phyloP scores from a whole-genome alignment of 768 basidiomycete species.

The Tricholoma saponaceum region DNA sequence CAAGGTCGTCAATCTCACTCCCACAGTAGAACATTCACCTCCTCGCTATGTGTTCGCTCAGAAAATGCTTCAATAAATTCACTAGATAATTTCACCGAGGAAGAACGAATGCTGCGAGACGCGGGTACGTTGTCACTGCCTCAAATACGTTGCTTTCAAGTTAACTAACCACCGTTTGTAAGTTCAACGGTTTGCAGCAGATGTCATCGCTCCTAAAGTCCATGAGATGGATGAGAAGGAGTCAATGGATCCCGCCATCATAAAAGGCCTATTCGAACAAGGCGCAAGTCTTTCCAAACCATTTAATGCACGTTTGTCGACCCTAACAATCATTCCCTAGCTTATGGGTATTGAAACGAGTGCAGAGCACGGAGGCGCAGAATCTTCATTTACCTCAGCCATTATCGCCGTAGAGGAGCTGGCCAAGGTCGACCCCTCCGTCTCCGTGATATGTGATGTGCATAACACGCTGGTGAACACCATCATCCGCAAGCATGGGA shows the following conservation, averaged over 20 bases:
- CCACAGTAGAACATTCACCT: conserved; percentile 31
- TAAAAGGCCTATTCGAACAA: conserved; percentile 90
- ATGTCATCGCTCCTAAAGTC: conserved; percentile 88
- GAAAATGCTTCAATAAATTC: conserved; percentile 43
- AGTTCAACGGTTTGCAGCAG: conserved; percentile 87
- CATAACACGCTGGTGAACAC: conserved; percentile 99
- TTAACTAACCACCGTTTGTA: background rate
- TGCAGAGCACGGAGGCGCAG: conserved; percentile 80
- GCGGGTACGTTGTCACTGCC: conserved; percentile 50
- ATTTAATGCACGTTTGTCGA: background rate
- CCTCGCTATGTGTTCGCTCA: conserved; percentile 27
- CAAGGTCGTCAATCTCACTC: background rate
- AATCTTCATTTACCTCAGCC: conserved; percentile 89
- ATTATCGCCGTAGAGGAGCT: conserved; percentile 98
- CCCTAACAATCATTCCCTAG: conserved; percentile 33
- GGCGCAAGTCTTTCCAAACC: conserved; percentile 54
- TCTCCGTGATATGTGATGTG: conserved; percentile 95
- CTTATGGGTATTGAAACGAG: conserved; percentile 97
- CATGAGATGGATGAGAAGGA: conserved; percentile 98
- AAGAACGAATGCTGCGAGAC: conserved; percentile 92
- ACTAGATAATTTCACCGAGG: conserved; percentile 84
- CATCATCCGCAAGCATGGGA: conserved; percentile 83
- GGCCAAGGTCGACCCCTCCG: conserved; percentile 92
- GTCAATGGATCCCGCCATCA: conserved; percentile 83
- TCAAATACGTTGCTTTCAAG: background rate